A percentile compares a stretch with the other conserved stretches of the same genome.
Evolutionary conservation across 345 rosid species (phyloP).

Genomic region (Stellera chamaejasme): DNA sequence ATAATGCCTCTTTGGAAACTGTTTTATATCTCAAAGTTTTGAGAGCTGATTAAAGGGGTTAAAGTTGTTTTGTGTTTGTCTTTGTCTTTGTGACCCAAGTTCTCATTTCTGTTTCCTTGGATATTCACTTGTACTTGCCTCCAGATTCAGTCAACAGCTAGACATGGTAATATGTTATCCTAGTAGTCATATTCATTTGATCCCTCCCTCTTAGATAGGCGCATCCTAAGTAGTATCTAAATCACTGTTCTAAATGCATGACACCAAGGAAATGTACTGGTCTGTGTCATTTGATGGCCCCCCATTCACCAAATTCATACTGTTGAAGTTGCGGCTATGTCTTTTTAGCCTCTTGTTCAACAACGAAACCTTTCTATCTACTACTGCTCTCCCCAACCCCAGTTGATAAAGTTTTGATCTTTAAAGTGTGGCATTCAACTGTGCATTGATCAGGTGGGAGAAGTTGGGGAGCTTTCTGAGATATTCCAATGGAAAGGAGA

Average conservation of each 20-base stretch:
- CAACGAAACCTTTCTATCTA: slow-evolving; percentile 3
- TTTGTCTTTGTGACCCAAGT: too few species aligned
- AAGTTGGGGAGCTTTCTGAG: slow-evolving; percentile 59
- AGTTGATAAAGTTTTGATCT: background rate
- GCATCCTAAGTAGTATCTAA: background rate
- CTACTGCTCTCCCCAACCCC: background rate
- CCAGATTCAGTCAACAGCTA: too few species aligned
- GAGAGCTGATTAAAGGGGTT: too few species aligned
- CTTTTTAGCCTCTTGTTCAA: background rate
- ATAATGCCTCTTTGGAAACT: too few species aligned
- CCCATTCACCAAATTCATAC: background rate
- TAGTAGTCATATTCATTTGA: too few species aligned
- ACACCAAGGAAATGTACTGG: background rate
- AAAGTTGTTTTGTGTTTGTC: too few species aligned
- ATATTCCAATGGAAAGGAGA: slow-evolving; percentile 70
- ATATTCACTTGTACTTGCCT: too few species aligned
- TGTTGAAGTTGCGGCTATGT: background rate
- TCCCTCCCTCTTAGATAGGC: too few species aligned
- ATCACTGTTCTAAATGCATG: slow-evolving; percentile 5
- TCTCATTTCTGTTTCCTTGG: too few species aligned
- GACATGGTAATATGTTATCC: too few species aligned
- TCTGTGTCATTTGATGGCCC: background rate
- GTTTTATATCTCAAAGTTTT: too few species aligned
- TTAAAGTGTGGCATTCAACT: background rate
- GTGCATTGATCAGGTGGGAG: slow-evolving; percentile 44